Evolutionary conservation across 2,329 filamentous ascomycete species (phyloP), one percentile per base, ranked within the genome.

Genomic region (Sporothrix brunneoviolacea): DNA sequence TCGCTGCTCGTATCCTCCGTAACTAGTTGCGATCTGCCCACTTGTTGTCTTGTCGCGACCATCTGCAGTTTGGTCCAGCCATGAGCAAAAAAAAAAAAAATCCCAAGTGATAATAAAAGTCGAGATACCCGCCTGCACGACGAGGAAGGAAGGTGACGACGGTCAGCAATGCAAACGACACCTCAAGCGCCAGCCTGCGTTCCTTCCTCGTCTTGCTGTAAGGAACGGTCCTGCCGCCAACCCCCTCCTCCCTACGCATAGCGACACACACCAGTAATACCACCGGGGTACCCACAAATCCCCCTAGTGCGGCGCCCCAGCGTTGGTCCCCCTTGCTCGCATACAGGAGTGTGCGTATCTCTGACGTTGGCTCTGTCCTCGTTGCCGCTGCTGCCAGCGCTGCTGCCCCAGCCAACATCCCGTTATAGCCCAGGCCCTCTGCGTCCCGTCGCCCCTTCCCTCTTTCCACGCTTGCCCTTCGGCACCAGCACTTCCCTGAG

Each of bases 361-460:
- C 32, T 46, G 43, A 46, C 43, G 42, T 43, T 43, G 18, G 41
- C 41, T 13, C 42, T 36, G 42, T 36, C 21, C 15, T 28, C 43
- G 32, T 46, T 37, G 43, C 43, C 33, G 43, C 22, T 46, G n/a
- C n/a, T n/a, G n/a, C n/a, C n/a, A n/a, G n/a, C n/a, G n/a, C n/a
- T n/a, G n/a, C n/a, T n/a, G n/a, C n/a, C n/a, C n/a, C n/a, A n/a
- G n/a, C n/a, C n/a, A n/a, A n/a, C n/a, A n/a, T n/a, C n/a, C n/a
- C n/a, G n/a, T n/a, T n/a, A n/a, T n/a, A n/a, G n/a, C n/a, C n/a
- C n/a, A n/a, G n/a, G n/a, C 30, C 30, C 42, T 27, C 42, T 24
- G 42, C 32, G 42, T 45, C 32, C 42, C 42, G 42, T 45, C 21
- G 42, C 32, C 42, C 19, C 28, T 43, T 33, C 41, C 41, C n/a